Conservation (phyloP, 352 stramenopile species). For the Pythium dissotocum region DNA sequence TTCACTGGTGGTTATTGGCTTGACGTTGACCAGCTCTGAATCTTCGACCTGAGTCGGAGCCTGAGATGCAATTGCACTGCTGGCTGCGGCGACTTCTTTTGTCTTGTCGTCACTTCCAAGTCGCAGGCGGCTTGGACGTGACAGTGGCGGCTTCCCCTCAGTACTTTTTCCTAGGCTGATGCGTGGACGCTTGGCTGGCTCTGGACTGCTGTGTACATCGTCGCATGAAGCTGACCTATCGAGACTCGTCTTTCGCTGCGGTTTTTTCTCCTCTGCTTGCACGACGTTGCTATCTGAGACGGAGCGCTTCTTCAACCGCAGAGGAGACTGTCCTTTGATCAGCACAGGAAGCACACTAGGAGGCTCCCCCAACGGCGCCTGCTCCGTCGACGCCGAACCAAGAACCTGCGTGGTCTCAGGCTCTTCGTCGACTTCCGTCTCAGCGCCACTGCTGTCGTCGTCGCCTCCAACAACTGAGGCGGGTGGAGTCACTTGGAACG, state of each 20-base stretch:
- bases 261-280: slow-evolving; percentile 13
- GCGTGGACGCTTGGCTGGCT: slow-evolving; percentile 17
- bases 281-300: slow-evolving; percentile 8
- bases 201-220: slow-evolving; percentile 13
- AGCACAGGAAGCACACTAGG: neutral
- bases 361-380: neutral
- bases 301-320: slow-evolving; percentile 14
- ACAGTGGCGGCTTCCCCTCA: slow-evolving; percentile 12
- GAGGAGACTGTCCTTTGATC: slow-evolving; percentile 7
- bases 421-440: slow-evolving; percentile 69
- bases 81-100: neutral
- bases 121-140: slow-evolving; percentile 11
- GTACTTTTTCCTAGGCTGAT: slow-evolving; percentile 4
- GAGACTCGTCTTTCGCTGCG: neutral
- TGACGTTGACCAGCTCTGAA: neutral
- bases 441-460: slow-evolving; percentile 52
- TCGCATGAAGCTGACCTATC: slow-evolving; percentile 20
- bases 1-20: neutral
- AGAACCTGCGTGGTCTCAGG: slow-evolving; percentile 29
- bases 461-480: slow-evolving; percentile 28
- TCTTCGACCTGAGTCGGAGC: neutral
- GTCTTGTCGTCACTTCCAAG: slow-evolving; percentile 8
- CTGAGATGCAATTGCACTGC: neutral
- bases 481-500: slow-evolving; percentile 36
- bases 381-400: slow-evolving; percentile 6